Evolutionary conservation across 306 rosid genomes (phyloP), one percentile per base, ranked within the genome.

Genomic region (Trifolium pratense): DNA sequence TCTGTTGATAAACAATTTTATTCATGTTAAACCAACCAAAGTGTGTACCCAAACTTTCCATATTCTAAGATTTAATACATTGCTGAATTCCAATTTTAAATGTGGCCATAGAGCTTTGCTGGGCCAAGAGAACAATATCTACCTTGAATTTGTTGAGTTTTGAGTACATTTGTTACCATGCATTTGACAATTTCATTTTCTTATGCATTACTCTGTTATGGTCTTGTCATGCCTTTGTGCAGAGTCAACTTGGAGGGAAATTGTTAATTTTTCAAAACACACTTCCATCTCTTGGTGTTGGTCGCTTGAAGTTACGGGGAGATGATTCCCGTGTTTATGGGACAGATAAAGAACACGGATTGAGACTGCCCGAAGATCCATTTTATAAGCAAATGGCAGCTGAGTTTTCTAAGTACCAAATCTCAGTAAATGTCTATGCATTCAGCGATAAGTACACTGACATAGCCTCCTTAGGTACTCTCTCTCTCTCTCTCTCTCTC

Each of bases 331-430:
- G 90, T 78, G 93, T 85, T 74, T 95, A 91, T 72, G 99, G 99
- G 59, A 90, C 99, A 14, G 99, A 95, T 81, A 95, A 90, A 85
- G 99, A 95, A 75, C 92, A 91, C 76, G 82, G 76, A 37, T 70
- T 88, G 66, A 90, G 99, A 79, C 74, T 91, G 71, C 97, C 99
- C 0, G 97, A 95, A 82, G 99, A 95, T 86, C 99, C 96, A 64
- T 90, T 92, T 78, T 95, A 95, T 88, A 95, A 95, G 87, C 99
- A 95, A 81, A 91, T 95, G 99, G 99, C 99, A 73, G 99, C 99
- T 42, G 99, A 95, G 82, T 89, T 95, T 81, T 87, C 97, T 36
- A 95, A 95, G 81, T 87, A 75, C 86, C 99, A 95, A 82, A 95
- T 95, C 77, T 90, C 91, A 63, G 89, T 83, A 52, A 83, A 95